A percentile compares a stretch with the other conserved stretches of the same genome.
phyloP scores from a whole-genome alignment of 257 asterid species.

The Solanum dulcamara region DNA sequence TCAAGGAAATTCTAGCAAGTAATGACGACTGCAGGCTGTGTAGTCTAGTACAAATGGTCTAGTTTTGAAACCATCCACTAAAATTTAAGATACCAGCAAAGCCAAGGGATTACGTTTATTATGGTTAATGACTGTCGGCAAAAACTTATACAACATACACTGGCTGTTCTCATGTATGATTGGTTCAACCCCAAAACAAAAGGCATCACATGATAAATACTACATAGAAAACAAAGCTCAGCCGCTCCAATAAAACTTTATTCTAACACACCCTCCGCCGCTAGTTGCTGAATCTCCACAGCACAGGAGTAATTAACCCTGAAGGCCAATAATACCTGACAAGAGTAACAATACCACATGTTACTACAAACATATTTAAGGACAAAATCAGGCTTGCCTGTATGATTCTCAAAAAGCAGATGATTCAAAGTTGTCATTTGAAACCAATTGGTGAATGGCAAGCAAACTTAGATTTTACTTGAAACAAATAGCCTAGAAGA shows the following conservation, averaged over 20 bases:
- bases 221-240: neutral
- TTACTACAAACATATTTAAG: neutral
- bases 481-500: neutral
- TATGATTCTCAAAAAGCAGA: neutral
- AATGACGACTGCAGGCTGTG: neutral
- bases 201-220: neutral
- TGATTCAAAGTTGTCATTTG: neutral
- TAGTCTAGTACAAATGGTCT: neutral
- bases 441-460: neutral
- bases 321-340: conserved; percentile 91
- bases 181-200: neutral
- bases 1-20: too few species aligned
- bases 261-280: neutral
- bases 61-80: neutral
- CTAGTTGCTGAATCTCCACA: neutral
- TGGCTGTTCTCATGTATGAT: neutral
- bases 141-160: neutral
- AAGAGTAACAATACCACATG: neutral
- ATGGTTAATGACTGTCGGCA: neutral
- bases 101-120: neutral
- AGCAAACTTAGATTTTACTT: neutral
- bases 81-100: neutral
- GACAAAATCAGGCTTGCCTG: neutral
- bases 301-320: conserved; percentile 38
- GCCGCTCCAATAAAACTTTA: neutral